Evolutionary conservation across 2,329 filamentous ascomycete species (phyloP).

Genomic region (Stachybotrys chlorohalonatus): DNA sequence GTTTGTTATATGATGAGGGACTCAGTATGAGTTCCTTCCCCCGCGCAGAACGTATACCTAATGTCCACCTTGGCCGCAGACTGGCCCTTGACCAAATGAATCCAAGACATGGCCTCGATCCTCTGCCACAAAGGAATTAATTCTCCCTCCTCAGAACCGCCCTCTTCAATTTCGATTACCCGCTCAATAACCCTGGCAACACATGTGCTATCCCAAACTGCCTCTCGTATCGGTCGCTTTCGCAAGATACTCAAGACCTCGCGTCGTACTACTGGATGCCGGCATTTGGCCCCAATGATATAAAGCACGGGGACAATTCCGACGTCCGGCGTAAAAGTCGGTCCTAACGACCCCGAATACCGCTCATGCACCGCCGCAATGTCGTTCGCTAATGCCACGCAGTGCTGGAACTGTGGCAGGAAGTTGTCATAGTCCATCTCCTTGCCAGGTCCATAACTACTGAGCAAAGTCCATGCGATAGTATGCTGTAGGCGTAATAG

Average conservation of each 20-base stretch:
- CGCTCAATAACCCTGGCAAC: conserved; percentile 19
- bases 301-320: conserved; percentile 22
- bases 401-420: conserved; percentile 18
- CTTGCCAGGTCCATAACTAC: conserved; percentile 10
- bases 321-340: conserved; percentile 23
- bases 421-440: conserved; percentile 21
- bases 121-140: conserved; percentile 16
- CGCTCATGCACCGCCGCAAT: conserved; percentile 12
- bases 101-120: conserved; percentile 18
- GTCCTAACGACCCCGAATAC: conserved; percentile 10
- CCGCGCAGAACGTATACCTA: conserved; percentile 19
- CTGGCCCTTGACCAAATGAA: conserved; percentile 3
- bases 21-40: conserved; percentile 12
- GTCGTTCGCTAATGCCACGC: conserved; percentile 12
- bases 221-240: conserved; percentile 17
- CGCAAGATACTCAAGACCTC: conserved; percentile 16
- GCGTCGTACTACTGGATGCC: conserved; percentile 21
- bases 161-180: conserved; percentile 26
- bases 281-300: conserved; percentile 25
- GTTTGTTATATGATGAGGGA: conserved; percentile 6
- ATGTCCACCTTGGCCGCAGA: conserved; percentile 15
- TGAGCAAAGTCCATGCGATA: conserved; percentile 15
- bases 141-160: conserved; percentile 12
- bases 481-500: conserved; percentile 22
- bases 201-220: conserved; percentile 22